A percentile compares a stretch with the other conserved stretches of the same genome.
phyloP scores from a whole-genome alignment of 2,329 filamentous ascomycete genomes.

The Stromatinia cepivora region DNA sequence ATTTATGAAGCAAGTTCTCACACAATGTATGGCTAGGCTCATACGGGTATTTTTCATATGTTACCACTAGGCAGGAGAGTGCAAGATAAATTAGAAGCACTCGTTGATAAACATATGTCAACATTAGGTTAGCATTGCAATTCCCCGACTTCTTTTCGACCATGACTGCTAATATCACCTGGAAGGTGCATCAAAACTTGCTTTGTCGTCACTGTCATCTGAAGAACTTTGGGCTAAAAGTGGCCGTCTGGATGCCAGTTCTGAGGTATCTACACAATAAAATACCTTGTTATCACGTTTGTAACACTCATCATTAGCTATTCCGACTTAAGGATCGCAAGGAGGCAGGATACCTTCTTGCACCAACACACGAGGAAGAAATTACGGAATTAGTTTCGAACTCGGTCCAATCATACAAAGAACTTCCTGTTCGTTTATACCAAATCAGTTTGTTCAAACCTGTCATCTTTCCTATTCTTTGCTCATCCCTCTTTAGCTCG shows the following conservation, averaged over 20 bases:
- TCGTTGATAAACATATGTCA: conserved; percentile 90
- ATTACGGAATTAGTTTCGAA: conserved; percentile 79
- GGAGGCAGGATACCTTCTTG: conserved; percentile 70
- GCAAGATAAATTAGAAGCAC: conserved; percentile 79
- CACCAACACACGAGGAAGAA: conserved; percentile 95
- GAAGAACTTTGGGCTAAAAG: conserved; percentile 81
- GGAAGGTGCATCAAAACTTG: conserved; percentile 73
- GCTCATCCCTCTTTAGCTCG: conserved; percentile 54
- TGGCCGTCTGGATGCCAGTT: conserved; percentile 71
- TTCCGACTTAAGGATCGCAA: conserved; percentile 81
- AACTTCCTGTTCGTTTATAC: conserved; percentile 82
- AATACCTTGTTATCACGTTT: background rate
- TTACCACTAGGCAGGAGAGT: conserved; percentile 84
- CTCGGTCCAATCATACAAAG: conserved; percentile 77
- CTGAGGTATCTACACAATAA: conserved; percentile 60
- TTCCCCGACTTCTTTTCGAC: background rate
- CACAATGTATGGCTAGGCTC: conserved; percentile 55
- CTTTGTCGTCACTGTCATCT: conserved; percentile 82
- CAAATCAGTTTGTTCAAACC: conserved; percentile 69
- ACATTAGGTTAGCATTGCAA: conserved; percentile 56
- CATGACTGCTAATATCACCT: background rate
- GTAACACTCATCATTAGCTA: conserved; percentile 54
- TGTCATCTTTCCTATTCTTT: background rate
- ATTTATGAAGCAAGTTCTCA: background rate
- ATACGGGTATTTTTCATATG: conserved; percentile 89